These are phyloP conservation scores for Suillus subaureus DNA, from an alignment of 768 basidiomycete species.

Conservation along the genomic window DNA sequence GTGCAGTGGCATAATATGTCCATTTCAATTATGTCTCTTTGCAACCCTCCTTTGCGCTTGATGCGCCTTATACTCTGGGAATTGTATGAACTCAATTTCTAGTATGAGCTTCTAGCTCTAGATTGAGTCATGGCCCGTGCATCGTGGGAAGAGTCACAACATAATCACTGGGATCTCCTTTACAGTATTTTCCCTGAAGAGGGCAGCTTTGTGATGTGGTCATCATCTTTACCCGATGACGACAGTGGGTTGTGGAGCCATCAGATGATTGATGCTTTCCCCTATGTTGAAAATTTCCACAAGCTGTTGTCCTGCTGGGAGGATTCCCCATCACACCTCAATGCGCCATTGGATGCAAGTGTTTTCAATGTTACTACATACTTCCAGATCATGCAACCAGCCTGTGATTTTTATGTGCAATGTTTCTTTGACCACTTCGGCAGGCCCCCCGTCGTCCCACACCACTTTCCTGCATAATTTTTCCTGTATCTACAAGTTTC, in stretches of 20 bases:
- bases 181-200: conserved; percentile 10
- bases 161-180: conserved; percentile 3
- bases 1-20: conserved; percentile 2
- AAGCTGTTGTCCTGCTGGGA: conserved; percentile 5
- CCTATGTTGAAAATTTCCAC: conserved; percentile 1
- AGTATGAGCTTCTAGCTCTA: conserved; percentile 22
- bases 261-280: not conserved
- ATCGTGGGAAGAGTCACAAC: conserved; percentile 11
- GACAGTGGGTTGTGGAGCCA: not conserved
- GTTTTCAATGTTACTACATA: not conserved
- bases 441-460: conserved; percentile 11
- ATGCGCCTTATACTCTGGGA: no score
- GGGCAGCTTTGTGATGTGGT: conserved; percentile 3
- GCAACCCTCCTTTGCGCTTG: conserved; percentile 5
- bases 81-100: conserved; percentile 19
- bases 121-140: conserved; percentile 12
- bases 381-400: not conserved
- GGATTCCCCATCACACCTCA: conserved; percentile 2
- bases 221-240: not conserved
- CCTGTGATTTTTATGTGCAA: conserved; percentile 5
- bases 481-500: no score
- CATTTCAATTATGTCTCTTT: not conserved
- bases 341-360: not conserved
- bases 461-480: not conserved
- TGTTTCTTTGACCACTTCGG: conserved; percentile 12